Percentiles rank a stretch among this genome's conserved stretches.
Evolutionary conservation across 805 yeast species (phyloP).

Genomic region (Suhomyces sp.): DNA sequence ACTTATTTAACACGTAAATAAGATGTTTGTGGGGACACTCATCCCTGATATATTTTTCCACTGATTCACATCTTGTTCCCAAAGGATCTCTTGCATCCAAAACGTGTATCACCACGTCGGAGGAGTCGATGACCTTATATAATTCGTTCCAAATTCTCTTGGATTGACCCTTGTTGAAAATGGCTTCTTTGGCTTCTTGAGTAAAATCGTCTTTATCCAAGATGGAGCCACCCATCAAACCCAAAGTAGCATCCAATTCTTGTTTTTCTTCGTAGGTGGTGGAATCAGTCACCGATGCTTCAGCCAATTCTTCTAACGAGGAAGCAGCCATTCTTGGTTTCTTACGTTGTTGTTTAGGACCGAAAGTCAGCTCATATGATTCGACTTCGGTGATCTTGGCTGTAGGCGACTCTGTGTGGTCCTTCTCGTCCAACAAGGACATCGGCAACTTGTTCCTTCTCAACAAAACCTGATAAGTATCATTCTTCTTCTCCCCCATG

Average conservation of each 20-base stretch:
- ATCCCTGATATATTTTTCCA: slow-evolving; percentile 86
- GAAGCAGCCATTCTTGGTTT: slow-evolving; percentile 82
- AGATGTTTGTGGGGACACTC: slow-evolving; percentile 97
- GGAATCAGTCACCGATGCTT: slow-evolving; percentile 54
- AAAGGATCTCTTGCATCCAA: slow-evolving; percentile 96
- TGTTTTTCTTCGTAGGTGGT: slow-evolving; percentile 68
- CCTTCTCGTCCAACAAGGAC: slow-evolving; percentile 89
- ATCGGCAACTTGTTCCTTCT: slow-evolving; percentile 92
- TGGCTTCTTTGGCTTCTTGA: slow-evolving; percentile 90
- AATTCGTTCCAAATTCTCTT: slow-evolving; percentile 98
- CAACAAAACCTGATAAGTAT: slow-evolving; percentile 80
- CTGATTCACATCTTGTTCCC: slow-evolving; percentile 92
- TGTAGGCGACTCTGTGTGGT: slow-evolving; percentile 70
- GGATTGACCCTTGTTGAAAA: slow-evolving; percentile 95
- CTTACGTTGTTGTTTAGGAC: slow-evolving; percentile 92
- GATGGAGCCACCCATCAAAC: slow-evolving; percentile 69
- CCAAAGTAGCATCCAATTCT: slow-evolving; percentile 72
- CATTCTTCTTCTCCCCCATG: slow-evolving; percentile 78
- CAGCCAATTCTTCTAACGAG: slow-evolving; percentile 74
- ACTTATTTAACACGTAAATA: slow-evolving; percentile 90
- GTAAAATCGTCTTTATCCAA: slow-evolving; percentile 76
- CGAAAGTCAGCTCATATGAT: slow-evolving; percentile 76
- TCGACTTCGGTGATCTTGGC: slow-evolving; percentile 87
- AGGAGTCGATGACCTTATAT: slow-evolving; percentile 94
- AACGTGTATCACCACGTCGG: slow-evolving; percentile 95